These are phyloP conservation scores for Ascochyta viciae-villosae DNA, from an alignment of 2,329 filamentous ascomycete genomes.

Conservation along the genomic window DNA sequence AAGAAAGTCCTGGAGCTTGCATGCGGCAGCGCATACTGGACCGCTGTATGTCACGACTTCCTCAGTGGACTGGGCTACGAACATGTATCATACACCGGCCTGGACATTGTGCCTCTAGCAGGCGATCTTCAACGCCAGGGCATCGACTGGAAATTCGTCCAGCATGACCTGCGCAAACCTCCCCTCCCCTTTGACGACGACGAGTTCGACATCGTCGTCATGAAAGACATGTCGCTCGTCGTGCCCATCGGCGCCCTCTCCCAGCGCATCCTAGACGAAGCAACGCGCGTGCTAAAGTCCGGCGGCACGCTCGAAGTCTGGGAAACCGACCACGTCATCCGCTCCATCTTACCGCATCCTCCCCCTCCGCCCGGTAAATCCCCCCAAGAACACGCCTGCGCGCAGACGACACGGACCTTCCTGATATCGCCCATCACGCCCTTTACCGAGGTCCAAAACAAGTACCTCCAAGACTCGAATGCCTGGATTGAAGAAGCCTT, in stretches of 20 bases:
- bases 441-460: slow-evolving; percentile 80
- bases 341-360: slow-evolving; percentile 81
- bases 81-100: slow-evolving; percentile 78
- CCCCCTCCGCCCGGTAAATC: slow-evolving; percentile 64
- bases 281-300: slow-evolving; percentile 75
- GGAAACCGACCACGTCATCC: slow-evolving; percentile 85
- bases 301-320: slow-evolving; percentile 86
- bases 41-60: slow-evolving; percentile 82
- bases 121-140: slow-evolving; percentile 71
- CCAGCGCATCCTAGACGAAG: slow-evolving; percentile 70
- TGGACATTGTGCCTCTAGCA: slow-evolving; percentile 80
- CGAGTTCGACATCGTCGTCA: slow-evolving; percentile 87
- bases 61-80: slow-evolving; percentile 72
- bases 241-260: slow-evolving; percentile 64
- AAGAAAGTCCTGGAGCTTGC: slow-evolving; percentile 79
- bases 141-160: slow-evolving; percentile 87
- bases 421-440: slow-evolving; percentile 83
- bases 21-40: slow-evolving; percentile 91
- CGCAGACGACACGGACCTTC: slow-evolving; percentile 78
- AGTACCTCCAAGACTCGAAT: slow-evolving; percentile 84
- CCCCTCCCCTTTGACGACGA: slow-evolving; percentile 80
- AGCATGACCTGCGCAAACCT: slow-evolving; percentile 78
- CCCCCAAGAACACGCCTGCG: slow-evolving; percentile 68
- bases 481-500: slow-evolving; percentile 79
- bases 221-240: slow-evolving; percentile 82